Evolutionary conservation across 768 basidiomycete genomes (phyloP), one percentile per base, ranked within the genome.

Genomic region (Leccinellum luteum): DNA sequence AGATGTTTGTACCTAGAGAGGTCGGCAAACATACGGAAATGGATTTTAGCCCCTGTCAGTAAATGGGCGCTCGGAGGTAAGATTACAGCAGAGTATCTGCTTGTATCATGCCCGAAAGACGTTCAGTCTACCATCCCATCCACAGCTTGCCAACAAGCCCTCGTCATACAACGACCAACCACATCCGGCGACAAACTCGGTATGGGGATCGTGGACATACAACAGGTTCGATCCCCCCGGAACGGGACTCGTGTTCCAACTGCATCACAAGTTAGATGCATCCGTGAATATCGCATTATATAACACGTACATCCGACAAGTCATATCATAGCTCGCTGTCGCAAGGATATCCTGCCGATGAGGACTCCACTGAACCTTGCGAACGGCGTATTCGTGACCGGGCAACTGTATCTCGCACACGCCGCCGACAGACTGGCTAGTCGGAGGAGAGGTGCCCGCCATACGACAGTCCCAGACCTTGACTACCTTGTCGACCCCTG

Each of bases 101-200:
- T n/a, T n/a, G 15, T 41, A 51, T 67, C 64, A 80, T 47, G 83
- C 75, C 58, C 82, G 84, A 69, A 90, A 94, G 60, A 95, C 78
- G 73, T 88, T 84, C 53, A 96, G 74, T 73, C 85, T 83, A 64
- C 89, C 84, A 62, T 98, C 96, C 96, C 96, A 98, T 51, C 89
- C 85, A 71, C 93, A 95, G 58, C 87, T 95, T 41, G 91, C 94
- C 48, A 98, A 67, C 17, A 94, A 69, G 1, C 92, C 91, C 66
- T 92, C 86, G 49, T 97, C 93, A 61, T 86, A 94, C 64, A 97
- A 72, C n/a, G 92, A 92, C 94, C 95, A 97, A 48, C 83, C 81
- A 66, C 90, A 88, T 0, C 92, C 95, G 43, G 90, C 90, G 23
- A 96, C 93, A 72, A 98, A 98, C 74, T 98, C 96, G 2, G 91